phyloP scores from a whole-genome alignment of 345 rosid species.

The Lumnitzera littorea region DNA sequence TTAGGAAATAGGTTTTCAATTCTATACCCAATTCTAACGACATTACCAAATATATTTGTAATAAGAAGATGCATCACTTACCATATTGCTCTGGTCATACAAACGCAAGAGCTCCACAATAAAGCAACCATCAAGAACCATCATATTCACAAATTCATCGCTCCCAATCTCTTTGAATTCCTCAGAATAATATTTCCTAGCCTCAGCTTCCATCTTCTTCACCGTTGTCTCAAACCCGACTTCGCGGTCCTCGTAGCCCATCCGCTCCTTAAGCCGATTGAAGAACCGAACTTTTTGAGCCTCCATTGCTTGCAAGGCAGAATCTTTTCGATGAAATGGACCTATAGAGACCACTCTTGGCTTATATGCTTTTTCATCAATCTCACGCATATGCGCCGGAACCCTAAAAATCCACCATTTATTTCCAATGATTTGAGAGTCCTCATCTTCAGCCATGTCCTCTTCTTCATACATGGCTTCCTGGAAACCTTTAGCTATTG shows the following conservation, averaged over 20 bases:
- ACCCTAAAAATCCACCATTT: conserved; percentile 10
- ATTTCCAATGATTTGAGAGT: not conserved
- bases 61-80: not conserved
- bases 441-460: not conserved
- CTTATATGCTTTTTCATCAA: conserved; percentile 8
- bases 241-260: not conserved
- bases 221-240: not conserved
- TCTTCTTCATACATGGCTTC: not conserved
- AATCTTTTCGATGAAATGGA: conserved; percentile 3
- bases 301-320: conserved; percentile 4
- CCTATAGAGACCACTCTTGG: conserved; percentile 11
- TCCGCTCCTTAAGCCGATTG: not conserved
- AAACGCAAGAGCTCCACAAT: conserved; percentile 11
- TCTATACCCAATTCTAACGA: too few relatives aligned
- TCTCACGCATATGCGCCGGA: conserved; percentile 4
- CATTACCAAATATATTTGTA: too few relatives aligned
- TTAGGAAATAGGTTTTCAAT: too few relatives aligned
- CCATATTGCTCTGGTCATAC: not conserved
- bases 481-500: not conserved
- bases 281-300: conserved; percentile 5
- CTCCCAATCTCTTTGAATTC: not conserved
- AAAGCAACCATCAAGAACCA: conserved; percentile 13
- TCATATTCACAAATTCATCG: conserved; percentile 3
- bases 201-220: not conserved
- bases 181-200: conserved; percentile 6